Base-by-base conservation (phyloP, 371 early-diverging fungal species). In the Amoeboaphelidium protococcarum region DNA sequence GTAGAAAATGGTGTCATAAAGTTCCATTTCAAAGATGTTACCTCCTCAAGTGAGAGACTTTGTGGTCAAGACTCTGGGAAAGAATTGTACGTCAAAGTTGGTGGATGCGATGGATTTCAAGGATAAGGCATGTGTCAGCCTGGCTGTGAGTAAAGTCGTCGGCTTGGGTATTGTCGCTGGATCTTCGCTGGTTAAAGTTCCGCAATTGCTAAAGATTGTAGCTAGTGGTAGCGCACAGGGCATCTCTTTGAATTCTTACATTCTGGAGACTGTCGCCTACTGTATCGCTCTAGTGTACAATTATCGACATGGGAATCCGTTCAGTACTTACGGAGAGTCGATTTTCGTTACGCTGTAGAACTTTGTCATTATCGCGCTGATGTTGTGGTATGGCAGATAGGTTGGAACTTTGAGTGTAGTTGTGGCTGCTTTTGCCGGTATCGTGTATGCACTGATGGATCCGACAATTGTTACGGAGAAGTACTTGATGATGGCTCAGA, bases 271-370 rank as follows among this genome's bases (percentile, higher is more conserved):
- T 4, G 50, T 76, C 12, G 74, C 81, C 27, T 73, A 74, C 45
- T 61, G 68, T 26, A 78, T 89, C 52, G 66, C 73, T 0, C 58
- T 89, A 16, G 73, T 80, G 21, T 95, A 88, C 67, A 88, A 88
- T 60, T 49, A 68, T 24, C 71, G 90, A 25, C 58, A 72, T 23
- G 60, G 62, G 24, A 77, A 88, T 54, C 82, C 92, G 25, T 85
- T 90, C 54, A 80, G 79, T 27, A 90, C 92, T 2, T 95, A 76
- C 59, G 91, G 91, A 41, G 91, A 90, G 62, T 69, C 71, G 20
- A 54, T 72, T 55, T 77, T 78, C 47, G 37, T 27, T 26, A 23
- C 24, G 27, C 31, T 2, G 64, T 62, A 20, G 62, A 84, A 89
- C 59, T 48, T 77, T 40, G 49, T 74, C 20, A 80, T 89, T 54